Base-by-base conservation (phyloP, 257 asterid species). In the Plantago major region DNA sequence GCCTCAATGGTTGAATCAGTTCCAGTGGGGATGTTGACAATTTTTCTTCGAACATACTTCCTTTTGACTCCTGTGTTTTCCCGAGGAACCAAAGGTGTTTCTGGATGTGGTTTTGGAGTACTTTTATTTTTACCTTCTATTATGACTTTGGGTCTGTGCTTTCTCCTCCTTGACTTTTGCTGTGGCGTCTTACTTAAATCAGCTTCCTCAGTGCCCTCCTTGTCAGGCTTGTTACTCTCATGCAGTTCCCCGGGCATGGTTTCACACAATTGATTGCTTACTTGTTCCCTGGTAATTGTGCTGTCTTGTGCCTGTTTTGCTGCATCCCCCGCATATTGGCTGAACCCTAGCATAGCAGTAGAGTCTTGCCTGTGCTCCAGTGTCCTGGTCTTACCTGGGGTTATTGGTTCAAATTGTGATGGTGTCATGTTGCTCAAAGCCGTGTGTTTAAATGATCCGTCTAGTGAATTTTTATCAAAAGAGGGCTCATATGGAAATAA, bases 71-170 rank as follows among this genome's bases (percentile, higher is more conserved):
- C 75, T n/a, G 69, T 44, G 74, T 71, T 70, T 42, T 72, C 80
- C 69, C 67, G 73, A 28, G 73, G 28, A 70, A 19, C 75, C 67
- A 80, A 19, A 55, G 76, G 69, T 58, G 71, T 86, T 52, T 68
- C 58, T 6, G 71, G 76, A 60, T 76, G 73, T 66, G 78, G 68
- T 58, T 56, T 81, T 13, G 76, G 79, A 66, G 84, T 64, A 48
- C 58, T 76, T 64, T 79, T 83, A 64, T 76, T 62, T 71, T 82
- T 42, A 62, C 85, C 88, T 75, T 86, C 99, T 54, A 65, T 66
- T 40, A 93, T 72, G 54, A 93, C 99, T 71, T 86, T 93, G 51
- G 99, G 99, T 82, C 97, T 85, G 82, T 93, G 96, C 67, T 83
- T 93, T 73, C 68, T 89, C 73, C 84, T 76, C 72, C 94, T 87